Percentiles rank a stretch among this genome's conserved stretches.
phyloP scores from a whole-genome alignment of 345 rosid genomes.

The Cardamine chenopodiifolia region DNA sequence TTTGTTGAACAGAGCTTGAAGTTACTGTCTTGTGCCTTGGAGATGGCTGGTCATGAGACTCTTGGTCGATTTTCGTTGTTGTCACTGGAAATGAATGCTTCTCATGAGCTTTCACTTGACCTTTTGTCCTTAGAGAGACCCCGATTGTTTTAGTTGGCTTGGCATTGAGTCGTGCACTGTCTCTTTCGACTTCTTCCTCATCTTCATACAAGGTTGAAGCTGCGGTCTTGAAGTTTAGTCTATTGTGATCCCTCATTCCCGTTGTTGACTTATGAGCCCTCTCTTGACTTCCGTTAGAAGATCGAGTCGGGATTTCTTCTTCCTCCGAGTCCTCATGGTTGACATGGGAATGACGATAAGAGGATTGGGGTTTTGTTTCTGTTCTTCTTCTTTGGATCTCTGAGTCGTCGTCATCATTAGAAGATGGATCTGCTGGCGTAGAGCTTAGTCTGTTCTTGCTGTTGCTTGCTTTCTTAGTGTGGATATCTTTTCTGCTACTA shows the following conservation, averaged over 20 bases:
- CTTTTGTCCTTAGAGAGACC: conserved; percentile 38
- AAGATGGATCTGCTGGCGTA: conserved; percentile 33
- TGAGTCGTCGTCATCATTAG: conserved; percentile 46
- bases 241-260: conserved; percentile 15
- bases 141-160: conserved; percentile 29
- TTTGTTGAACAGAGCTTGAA: conserved; percentile 18
- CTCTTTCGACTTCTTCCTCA: conserved; percentile 46
- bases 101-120: conserved; percentile 32
- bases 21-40: conserved; percentile 27
- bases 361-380: conserved; percentile 17
- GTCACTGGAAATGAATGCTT: conserved; percentile 28
- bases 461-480: conserved; percentile 42
- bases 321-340: conserved; percentile 32
- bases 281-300: conserved; percentile 29
- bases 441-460: conserved; percentile 41
- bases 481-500: conserved; percentile 43
- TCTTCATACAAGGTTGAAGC: conserved; percentile 41
- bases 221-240: conserved; percentile 30
- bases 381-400: conserved; percentile 43
- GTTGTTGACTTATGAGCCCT: conserved; percentile 27
- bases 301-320: conserved; percentile 1
- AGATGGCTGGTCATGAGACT: conserved; percentile 39
- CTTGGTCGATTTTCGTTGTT: conserved; percentile 32
- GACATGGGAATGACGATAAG: conserved; percentile 20
- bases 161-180: conserved; percentile 16